Percentiles rank a stretch among this genome's conserved stretches.
Evolutionary conservation across 176 grass and related monocot species (phyloP).

Genomic region (Alopecurus myosuroides): DNA sequence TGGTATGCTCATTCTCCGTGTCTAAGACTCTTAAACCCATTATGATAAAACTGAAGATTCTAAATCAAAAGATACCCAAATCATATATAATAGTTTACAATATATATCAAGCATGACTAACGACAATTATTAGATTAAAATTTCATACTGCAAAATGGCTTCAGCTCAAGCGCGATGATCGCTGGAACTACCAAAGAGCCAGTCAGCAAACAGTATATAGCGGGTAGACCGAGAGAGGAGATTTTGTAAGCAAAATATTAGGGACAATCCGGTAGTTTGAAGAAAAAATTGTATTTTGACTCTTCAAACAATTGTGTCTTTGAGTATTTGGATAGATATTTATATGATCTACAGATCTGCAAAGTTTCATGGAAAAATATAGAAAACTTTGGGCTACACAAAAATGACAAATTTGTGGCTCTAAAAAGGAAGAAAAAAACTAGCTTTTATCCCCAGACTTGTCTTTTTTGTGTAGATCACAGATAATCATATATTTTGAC

Average conservation of each 20-base stretch:
- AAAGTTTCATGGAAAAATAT: too few species aligned
- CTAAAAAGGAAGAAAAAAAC: too few species aligned
- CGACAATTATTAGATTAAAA: neutral
- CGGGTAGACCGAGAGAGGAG: neutral
- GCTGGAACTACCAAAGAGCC: neutral
- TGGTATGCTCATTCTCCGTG: neutral
- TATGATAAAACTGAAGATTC: neutral
- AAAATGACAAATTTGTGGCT: too few species aligned
- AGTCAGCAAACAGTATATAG: neutral
- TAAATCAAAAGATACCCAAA: neutral
- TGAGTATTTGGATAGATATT: too few species aligned
- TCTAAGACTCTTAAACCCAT: neutral
- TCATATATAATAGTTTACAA: neutral
- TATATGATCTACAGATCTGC: too few species aligned
- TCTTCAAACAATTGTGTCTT: too few species aligned
- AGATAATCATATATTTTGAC: too few species aligned
- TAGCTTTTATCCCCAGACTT: too few species aligned
- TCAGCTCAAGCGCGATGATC: neutral
- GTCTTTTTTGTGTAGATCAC: too few species aligned
- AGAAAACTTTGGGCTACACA: too few species aligned
- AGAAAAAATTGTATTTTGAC: too few species aligned
- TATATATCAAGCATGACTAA: neutral
- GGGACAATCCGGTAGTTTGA: neutral
- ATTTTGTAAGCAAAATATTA: slow-evolving; percentile 4
- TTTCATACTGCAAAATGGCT: neutral